These are phyloP conservation scores for Begonia fuchsioides DNA, from an alignment of 306 rosid species.

Conservation along the genomic window DNA sequence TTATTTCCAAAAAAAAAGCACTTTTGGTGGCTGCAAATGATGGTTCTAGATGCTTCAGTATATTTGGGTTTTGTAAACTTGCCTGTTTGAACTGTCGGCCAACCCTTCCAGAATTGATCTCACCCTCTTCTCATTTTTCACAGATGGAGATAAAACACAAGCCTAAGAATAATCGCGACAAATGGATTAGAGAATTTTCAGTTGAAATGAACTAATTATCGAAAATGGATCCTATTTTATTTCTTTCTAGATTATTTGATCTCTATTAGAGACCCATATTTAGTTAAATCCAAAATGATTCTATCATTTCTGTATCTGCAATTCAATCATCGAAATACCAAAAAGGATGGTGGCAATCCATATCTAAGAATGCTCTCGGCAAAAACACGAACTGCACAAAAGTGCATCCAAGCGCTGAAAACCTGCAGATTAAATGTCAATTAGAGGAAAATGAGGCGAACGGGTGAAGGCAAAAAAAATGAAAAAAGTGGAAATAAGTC, in stretches of 20 bases:
- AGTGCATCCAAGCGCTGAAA: constrained; percentile 96
- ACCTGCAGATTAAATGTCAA: constrained; percentile 36
- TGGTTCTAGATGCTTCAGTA: too few species aligned
- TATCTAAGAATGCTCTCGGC: constrained; percentile 92
- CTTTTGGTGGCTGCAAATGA: too few species aligned
- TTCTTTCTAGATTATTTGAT: too few species aligned
- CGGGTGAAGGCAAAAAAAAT: too few species aligned
- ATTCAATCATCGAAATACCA: constrained; percentile 32
- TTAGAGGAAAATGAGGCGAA: neutral
- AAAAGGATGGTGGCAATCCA: constrained; percentile 81
- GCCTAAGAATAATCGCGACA: constrained; percentile 41
- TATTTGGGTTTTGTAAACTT: constrained; percentile 12
- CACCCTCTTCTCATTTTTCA: constrained; percentile 71
- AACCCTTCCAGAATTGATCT: constrained; percentile 75
- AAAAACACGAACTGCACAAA: constrained; percentile 66
- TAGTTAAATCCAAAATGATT: too few species aligned
- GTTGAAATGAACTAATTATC: constrained; percentile 2
- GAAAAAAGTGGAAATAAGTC: too few species aligned
- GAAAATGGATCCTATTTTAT: too few species aligned
- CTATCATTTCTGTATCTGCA: too few species aligned
- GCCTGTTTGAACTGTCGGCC: constrained; percentile 67
- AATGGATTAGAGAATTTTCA: constrained; percentile 7
- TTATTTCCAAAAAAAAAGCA: too few species aligned
- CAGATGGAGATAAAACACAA: constrained; percentile 64
- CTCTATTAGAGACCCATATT: too few species aligned